Base-by-base conservation (phyloP, 176 grass and related monocot genomes). In the Coix lacrymajobi region DNA sequence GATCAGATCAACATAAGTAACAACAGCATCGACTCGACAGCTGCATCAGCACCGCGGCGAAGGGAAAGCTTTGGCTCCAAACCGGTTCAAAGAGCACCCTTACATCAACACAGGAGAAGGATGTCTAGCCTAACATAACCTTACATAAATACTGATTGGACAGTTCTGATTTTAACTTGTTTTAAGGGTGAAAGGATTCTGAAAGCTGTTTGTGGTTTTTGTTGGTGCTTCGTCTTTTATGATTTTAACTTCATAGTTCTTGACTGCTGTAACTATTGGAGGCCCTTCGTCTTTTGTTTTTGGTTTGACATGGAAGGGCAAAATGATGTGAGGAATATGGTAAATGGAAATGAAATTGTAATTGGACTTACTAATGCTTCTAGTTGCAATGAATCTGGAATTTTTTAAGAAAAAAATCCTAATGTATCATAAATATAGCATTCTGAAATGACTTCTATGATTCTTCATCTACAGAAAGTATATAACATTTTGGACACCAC, bases 101-200 rank as follows among this genome's bases (percentile, higher is more conserved):
- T 90, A 41, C 79, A 90, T 77, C 86, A 93, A 62, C 91, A 96
- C 77, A 95, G 77, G 51, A 96, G 96, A 78, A 88, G 91, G 76
- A 90, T 93, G 90, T 95, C 91, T 70, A 87, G 85, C 40, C 66
- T 94, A 71, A 82, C 54, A 25, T 94, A 78, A 63, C n/a, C 49
- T 86, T 67, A 78, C 57, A 81, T 63, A 78, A 16, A 66, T 57
- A 69, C 76, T 19, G 1, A 79, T 69, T 69, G 61, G 45, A 71
- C 38, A 87, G 71, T n/a, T 77, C 67, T 79, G 65, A 82, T 81
- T 69, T 87, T 87, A 48, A 58, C 81, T 38, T 79, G 25, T 40
- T 87, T 81, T 81, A 13, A 57, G 45, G 36, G 80, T 56, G 52
- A 76, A 71, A 79, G 54, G 29, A 6, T 67, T 74, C 48, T 85